Conservation (phyloP, 2,329 filamentous ascomycete genomes). For the Pyrenochaeta sp. region DNA sequence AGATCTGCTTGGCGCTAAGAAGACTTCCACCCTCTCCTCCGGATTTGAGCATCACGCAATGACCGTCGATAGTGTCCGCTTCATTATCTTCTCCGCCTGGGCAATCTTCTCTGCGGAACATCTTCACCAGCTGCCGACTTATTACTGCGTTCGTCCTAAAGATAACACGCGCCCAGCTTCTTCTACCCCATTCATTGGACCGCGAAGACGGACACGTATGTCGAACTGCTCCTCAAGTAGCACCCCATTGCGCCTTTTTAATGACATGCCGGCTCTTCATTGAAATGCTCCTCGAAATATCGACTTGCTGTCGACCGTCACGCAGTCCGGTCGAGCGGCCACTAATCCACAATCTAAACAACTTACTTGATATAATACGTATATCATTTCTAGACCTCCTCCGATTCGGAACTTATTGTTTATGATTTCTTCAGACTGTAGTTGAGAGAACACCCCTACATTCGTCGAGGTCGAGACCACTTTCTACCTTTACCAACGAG, state of each 20-base stretch:
- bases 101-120: slow-evolving; percentile 13
- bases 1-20: slow-evolving; percentile 26
- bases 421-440: no score
- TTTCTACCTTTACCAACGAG: no score
- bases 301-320: background rate
- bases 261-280: background rate
- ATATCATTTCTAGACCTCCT: no score
- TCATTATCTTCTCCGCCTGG: slow-evolving; percentile 15
- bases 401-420: no score
- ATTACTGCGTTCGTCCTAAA: slow-evolving; percentile 1
- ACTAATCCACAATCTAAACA: no score
- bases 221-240: background rate
- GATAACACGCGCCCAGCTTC: slow-evolving; percentile 11
- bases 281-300: background rate
- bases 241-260: background rate
- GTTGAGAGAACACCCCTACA: no score
- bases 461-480: no score
- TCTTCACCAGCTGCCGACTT: background rate
- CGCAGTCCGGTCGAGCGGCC: no score
- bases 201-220: background rate
- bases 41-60: slow-evolving; percentile 7
- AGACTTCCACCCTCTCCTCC: slow-evolving; percentile 11
- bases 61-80: slow-evolving; percentile 13
- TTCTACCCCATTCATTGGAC: background rate
- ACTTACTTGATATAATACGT: no score